phyloP scores from a whole-genome alignment of 257 asterid species.

The Capsicum baccatum region DNA sequence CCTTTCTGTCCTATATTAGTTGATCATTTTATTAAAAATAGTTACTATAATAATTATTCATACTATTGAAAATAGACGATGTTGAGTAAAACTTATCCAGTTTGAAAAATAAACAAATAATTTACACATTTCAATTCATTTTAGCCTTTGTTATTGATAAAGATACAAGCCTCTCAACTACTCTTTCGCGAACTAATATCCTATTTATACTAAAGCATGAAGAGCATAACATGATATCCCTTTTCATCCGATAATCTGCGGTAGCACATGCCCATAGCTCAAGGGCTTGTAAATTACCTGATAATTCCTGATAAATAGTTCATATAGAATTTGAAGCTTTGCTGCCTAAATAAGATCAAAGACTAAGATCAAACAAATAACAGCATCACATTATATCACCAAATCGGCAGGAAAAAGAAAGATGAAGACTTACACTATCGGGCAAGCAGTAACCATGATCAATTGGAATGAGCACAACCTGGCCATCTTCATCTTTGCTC shows the following conservation, averaged over 20 bases:
- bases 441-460: conserved; percentile 52
- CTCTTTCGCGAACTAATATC: not conserved
- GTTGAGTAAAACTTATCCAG: no score
- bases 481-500: conserved; percentile 45
- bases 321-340: not conserved
- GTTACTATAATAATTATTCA: no score
- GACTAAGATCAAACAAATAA: not conserved
- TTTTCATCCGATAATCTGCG: not conserved
- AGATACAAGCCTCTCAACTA: not conserved
- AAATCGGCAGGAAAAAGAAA: conserved; percentile 4
- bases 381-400: not conserved
- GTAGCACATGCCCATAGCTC: not conserved
- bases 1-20: no score
- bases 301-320: not conserved
- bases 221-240: not conserved
- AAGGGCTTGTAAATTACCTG: not conserved
- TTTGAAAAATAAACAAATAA: no score
- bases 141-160: no score
- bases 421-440: conserved; percentile 35
- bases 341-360: not conserved
- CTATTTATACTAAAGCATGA: not conserved
- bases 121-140: no score
- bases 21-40: no score
- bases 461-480: conserved; percentile 40
- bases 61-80: no score